Base-by-base conservation (phyloP, 257 asterid genomes). In the Jasminum sambac region DNA sequence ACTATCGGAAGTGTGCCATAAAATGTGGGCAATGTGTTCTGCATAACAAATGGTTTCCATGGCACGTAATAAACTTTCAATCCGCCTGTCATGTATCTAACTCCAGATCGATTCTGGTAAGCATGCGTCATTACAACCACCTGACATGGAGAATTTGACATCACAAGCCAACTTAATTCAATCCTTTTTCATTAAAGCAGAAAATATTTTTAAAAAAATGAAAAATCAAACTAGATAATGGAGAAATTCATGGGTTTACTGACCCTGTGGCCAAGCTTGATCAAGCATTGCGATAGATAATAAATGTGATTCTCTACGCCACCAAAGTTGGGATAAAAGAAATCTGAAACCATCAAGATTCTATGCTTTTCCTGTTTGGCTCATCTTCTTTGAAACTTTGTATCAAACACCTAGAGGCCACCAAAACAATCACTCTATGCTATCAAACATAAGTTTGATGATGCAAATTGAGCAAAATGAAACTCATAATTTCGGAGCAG, bases 261-360 rank as follows among this genome's bases (percentile, higher is more conserved):
- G 70, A 91, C 97, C 97, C 88, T 89, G 86, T 95, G 99, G 64
- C 97, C 97, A 44, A 84, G 96, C 79, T 88, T 84, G 10, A 95
- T 86, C 81, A 91, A 78, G 82, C 99, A 95, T 75, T 89, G 97
- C 4, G 99, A 89, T 71, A 91, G 84, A 71, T 87, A 95, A 79
- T 95, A 95, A 50, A 95, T 95, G 84, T 91, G 99, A 83, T 85
- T 91, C 83, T 95, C 98, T 39, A 91, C 98, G 5, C 99, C 98
- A 42, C 99, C 98, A 44, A 94, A 94, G 80, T 89, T 95, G 73
- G 99, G 98, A 80, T 81, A 91, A 84, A 91, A 91, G 76, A 91
- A 94, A 77, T 95, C 96, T 21, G 96, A 94, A 55, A 89, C 98
- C 96, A 89, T 94, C 62, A 91, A 81, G 74, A 89, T 85, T 48